phyloP scores from a whole-genome alignment of 108 stramenopile species.

The Pelagomonas calceolata region DNA sequence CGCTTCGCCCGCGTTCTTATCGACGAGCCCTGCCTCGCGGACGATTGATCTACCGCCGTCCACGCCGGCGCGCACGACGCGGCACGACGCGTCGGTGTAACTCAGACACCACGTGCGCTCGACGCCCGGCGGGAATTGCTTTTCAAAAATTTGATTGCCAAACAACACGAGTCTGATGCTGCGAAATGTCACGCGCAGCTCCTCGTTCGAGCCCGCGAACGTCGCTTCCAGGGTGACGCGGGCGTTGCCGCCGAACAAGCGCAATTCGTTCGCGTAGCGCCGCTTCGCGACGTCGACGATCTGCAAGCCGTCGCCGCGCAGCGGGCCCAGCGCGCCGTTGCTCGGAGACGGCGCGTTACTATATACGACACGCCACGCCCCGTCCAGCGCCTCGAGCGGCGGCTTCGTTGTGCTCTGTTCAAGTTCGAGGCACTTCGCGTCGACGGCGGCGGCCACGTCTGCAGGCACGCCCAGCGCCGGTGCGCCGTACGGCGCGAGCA shows the following conservation, averaged over 20 bases:
- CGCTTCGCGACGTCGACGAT: not conserved
- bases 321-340: not conserved
- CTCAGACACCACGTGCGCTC: not conserved
- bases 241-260: not conserved
- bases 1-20: not conserved
- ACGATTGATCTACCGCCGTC: not conserved
- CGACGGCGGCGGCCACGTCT: not conserved
- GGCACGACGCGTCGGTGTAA: not conserved
- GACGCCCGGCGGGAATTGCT: not conserved
- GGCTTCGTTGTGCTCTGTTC: not conserved
- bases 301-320: not conserved
- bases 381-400: not conserved
- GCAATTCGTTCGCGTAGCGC: not conserved
- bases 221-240: not conserved
- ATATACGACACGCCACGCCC: not conserved
- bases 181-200: not conserved
- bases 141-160: not conserved
- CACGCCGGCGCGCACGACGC: not conserved
- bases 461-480: not conserved
- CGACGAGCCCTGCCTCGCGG: not conserved
- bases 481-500: not conserved
- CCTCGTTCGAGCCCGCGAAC: not conserved
- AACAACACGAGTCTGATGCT: not conserved
- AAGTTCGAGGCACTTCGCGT: not conserved
- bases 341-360: not conserved